Base-by-base conservation (phyloP, 257 asterid genomes). In the Plantago major region DNA sequence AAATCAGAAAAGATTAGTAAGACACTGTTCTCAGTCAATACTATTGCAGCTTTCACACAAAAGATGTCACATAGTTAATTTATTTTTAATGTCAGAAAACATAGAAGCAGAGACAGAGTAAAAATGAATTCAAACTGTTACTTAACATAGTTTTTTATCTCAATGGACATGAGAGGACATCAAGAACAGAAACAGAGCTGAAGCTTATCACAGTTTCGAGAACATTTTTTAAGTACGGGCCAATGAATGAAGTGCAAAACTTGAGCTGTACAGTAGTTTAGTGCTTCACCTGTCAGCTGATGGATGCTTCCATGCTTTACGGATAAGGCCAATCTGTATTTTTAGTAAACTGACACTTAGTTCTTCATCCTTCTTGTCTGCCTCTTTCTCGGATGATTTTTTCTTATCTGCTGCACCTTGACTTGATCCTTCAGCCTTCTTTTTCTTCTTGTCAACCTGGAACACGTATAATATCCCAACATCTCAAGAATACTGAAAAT, bases 251-350 rank as follows among this genome's bases (percentile, higher is more conserved):
- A 26, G 58, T 53, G 58, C 42, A 53, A 12, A n/a, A 53, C 42
- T 26, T 22, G 60, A 44, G 22, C 19, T 13, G 51, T 6, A 46
- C 15, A 63, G 46, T 46, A 40, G 37, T 19, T 19, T 26, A 57
- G 44, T n/a, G 69, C 18, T 30, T 42, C 46, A 89, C 98, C 98
- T 91, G 72, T 91, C 97, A 59, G 98, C 98, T 58, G 98, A 86
- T 42, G 97, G 98, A 79, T 92, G 98, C 62, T 89, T 85, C 78
- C 86, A 89, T 16, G 95, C 98, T 79, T 86, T 92, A 54, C 83
- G 77, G 71, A 92, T 82, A 44, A 53, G 79, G 22, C 97, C 98
- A 80, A 91, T 79, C 80, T 91, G 98, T 65, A 91, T 81, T 75
- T 86, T 91, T 45, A 91, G 93, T 78, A 91, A 74, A 82, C 95